These are phyloP conservation scores for Colletotrichum brevisporum DNA, from an alignment of 2,329 filamentous ascomycete genomes.

Conservation along the genomic window DNA sequence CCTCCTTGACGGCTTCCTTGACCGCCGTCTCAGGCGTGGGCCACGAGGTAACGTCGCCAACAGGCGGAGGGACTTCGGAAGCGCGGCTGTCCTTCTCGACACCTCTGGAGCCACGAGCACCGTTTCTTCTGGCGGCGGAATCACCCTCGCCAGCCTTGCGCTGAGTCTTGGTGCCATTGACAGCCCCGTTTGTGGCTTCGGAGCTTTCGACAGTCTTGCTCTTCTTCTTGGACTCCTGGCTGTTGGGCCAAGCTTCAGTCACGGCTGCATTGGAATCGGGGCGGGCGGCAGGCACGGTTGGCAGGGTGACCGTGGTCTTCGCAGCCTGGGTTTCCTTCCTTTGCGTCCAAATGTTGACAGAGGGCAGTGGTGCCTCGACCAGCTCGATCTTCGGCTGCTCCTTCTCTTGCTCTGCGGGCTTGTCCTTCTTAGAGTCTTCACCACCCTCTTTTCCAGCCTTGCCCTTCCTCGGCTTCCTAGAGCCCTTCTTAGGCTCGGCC, in stretches of 20 bases:
- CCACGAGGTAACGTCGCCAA: constrained; percentile 86
- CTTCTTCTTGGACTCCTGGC: constrained; percentile 63
- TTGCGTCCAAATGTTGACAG: constrained; percentile 91
- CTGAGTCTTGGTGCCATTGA: constrained; percentile 57
- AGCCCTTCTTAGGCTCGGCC: constrained; percentile 71
- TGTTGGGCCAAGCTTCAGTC: constrained; percentile 51
- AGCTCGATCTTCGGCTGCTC: constrained; percentile 74
- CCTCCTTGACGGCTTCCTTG: constrained; percentile 76
- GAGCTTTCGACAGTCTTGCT: constrained; percentile 44
- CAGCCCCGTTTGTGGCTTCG: constrained; percentile 44
- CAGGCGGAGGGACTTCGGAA: constrained; percentile 68
- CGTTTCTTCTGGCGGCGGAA: constrained; percentile 56
- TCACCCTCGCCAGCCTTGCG: constrained; percentile 62
- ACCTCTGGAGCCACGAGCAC: constrained; percentile 60
- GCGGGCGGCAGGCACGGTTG: constrained; percentile 43
- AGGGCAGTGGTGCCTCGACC: constrained; percentile 84
- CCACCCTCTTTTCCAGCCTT: constrained; percentile 70
- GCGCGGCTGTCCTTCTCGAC: constrained; percentile 53
- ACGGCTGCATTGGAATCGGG: constrained; percentile 42
- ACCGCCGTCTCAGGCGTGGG: constrained; percentile 86
- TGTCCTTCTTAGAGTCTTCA: constrained; percentile 64
- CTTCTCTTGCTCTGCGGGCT: constrained; percentile 72
- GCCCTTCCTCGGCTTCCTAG: constrained; percentile 64
- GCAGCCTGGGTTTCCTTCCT: constrained; percentile 76
- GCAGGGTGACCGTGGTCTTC: constrained; percentile 59